Evolutionary conservation across 2,329 filamentous ascomycete genomes (phyloP), one percentile per base, ranked within the genome.

Genomic region (Sclerotinia glacialis): DNA sequence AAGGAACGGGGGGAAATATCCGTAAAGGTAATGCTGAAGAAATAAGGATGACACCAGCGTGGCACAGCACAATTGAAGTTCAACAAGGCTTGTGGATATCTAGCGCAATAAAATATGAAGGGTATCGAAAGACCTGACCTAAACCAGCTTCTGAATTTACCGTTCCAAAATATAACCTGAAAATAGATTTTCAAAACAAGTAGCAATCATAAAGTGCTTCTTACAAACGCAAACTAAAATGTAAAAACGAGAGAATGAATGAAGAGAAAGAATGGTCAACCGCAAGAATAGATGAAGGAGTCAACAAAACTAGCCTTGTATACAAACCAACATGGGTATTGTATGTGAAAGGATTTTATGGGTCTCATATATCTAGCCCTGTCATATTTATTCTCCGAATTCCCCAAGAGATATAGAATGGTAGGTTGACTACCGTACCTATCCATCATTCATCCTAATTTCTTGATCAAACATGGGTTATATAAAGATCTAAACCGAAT

Each of bases 301-400:
- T 44, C 23, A 40, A 58, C 55, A 23, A 16, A 46, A 44, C 26
- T 42, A 6, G 16, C 55, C 55, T 16, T 46, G 55, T 31, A 44
- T 14, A 31, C n/a, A 31, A 44, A 59, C 23, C 42, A 59, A 44
- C 40, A 26, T 46, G 28, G 55, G 40, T n/a, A 59, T 46, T 46
- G 40, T 59, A 59, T 40, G 26, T 59, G 40, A 46, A 28, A 44
- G 55, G 42, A 46, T 59, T 46, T 8, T 31, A 59, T 59, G 26
- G 40, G 18, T 59, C 55, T n/a, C 42, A 46, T 59, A 46, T 14
- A 14, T 26, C 40, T 59, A 31, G 40, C 55, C 26, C 40, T n/a
- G 18, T 59, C 55, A 46, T 21, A 34, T 31, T n/a, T 58, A 46
- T 46, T 16, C 23, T 3, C 40, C 9, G 23, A 37, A 23, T 31